Base-by-base conservation (phyloP, 2,329 filamentous ascomycete species). In the Fusarium pseudoanthophilum region DNA sequence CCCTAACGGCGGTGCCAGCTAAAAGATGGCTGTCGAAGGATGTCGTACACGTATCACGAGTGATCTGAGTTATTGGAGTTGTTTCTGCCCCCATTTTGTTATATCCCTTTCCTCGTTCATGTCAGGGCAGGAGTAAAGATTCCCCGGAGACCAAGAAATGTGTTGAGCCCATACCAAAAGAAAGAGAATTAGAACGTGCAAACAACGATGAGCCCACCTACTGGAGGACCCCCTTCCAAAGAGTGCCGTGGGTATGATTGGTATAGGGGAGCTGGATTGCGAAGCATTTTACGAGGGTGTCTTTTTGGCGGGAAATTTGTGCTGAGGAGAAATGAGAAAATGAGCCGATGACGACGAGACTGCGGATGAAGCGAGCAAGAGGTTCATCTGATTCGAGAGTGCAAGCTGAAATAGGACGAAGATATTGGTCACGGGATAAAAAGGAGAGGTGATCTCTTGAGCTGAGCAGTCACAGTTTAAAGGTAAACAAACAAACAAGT, bases 111-210 rank as follows among this genome's bases (percentile, higher is more conserved):
- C 67, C 70, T 74, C 67, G 67, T 78, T 77, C 72, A 72, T 67
- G 64, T 67, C 60, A 75, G 69, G 74, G 74, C 76, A 73, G 74
- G 67, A 74, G 74, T 75, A 62, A 73, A 78, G 71, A 78, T 75
- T 78, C 74, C 75, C 76, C 76, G 67, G 76, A 75, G 73, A 76
- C 43, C 64, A 75, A 68, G 73, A 78, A 72, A 67, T 39, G 68
- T 71, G 75, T 75, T 70, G 72, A 69, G 76, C 73, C 76, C 75
- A 64, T 71, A 61, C 66, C 63, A 76, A 78, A 76, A 78, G 74
- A 78, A 78, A 78, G 75, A 78, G 65, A 66, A 43, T 75, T 78
- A 78, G 76, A 78, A 69, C 69, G 72, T 78, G 76, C 76, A 78
- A 77, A 76, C 76, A 77, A 78, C 70, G 73, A 77, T 74, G 74